Percentiles rank a stretch among this genome's conserved stretches.
These are phyloP conservation scores for Arthroderma sp. DNA, from an alignment of 2,329 filamentous ascomycete genomes.

Conservation along the genomic window DNA sequence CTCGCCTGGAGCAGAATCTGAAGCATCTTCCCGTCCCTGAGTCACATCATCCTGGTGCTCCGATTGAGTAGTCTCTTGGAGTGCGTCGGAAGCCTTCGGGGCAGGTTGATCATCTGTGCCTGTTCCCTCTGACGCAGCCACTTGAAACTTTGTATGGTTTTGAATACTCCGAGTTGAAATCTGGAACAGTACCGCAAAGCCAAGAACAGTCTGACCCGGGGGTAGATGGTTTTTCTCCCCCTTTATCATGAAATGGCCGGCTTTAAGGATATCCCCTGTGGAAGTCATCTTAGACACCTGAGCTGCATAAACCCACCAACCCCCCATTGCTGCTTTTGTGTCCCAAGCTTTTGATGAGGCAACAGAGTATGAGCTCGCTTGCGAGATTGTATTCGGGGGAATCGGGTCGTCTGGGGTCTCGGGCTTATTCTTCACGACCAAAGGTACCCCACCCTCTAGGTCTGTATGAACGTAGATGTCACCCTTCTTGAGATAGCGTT, in stretches of 20 bases:
- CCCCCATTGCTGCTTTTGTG: conserved; percentile 86
- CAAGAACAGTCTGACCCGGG: conserved; percentile 74
- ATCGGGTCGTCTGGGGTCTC: conserved; percentile 71
- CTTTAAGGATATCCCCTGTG: conserved; percentile 65
- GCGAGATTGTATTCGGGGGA: conserved; percentile 77
- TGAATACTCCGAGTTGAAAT: conserved; percentile 79
- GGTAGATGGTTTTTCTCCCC: conserved; percentile 88
- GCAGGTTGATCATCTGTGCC: not conserved
- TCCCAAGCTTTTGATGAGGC: conserved; percentile 89
- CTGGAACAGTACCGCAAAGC: conserved; percentile 76
- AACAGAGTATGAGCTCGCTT: conserved; percentile 75
- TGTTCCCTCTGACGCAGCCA: not conserved
- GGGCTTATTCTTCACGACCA: conserved; percentile 81
- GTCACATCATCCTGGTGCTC: not conserved
- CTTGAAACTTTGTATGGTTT: conserved; percentile 65
- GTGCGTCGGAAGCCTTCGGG: not conserved
- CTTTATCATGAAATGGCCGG: conserved; percentile 66
- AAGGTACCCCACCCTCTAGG: conserved; percentile 66
- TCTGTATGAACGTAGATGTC: conserved; percentile 91
- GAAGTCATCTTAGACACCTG: conserved; percentile 80
- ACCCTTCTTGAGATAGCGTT: conserved; percentile 70
- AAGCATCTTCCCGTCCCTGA: not conserved
- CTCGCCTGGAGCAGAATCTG: not conserved
- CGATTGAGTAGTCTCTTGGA: not conserved
- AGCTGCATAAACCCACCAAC: conserved; percentile 86